These are phyloP conservation scores for Volvox africanus DNA, from an alignment of 139 green algal genomes.

Conservation along the genomic window DNA sequence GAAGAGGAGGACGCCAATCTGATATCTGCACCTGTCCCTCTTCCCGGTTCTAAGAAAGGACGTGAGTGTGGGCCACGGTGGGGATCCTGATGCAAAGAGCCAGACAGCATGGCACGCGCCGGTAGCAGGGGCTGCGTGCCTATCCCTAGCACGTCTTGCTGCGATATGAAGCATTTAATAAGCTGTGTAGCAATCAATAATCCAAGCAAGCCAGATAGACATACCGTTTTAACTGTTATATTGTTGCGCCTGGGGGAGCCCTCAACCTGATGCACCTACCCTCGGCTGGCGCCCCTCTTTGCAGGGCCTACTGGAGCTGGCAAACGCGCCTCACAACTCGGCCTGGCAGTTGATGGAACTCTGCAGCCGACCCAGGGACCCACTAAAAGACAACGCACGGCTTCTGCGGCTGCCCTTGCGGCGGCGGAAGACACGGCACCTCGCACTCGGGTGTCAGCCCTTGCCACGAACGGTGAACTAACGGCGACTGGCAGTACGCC, in stretches of 20 bases:
- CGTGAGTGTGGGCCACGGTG: not conserved
- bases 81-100: too few species aligned
- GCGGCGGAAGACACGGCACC: not conserved
- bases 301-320: not conserved
- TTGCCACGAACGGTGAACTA: not conserved
- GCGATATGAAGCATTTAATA: too few species aligned
- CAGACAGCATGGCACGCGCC: too few species aligned
- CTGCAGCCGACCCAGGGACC: not conserved
- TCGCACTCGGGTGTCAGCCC: not conserved
- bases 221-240: too few species aligned
- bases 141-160: too few species aligned
- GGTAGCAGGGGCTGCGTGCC: too few species aligned
- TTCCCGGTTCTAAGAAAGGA: not conserved
- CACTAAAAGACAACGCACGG: conserved; percentile 26
- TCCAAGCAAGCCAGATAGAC: too few species aligned
- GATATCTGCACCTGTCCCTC: not conserved
- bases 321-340: conserved; percentile 6
- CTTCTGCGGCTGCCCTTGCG: not conserved
- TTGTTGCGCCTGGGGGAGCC: too few species aligned
- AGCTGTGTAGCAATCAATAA: too few species aligned
- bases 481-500: not conserved
- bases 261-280: too few species aligned
- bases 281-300: not conserved
- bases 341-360: not conserved
- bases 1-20: conserved; percentile 22